phyloP scores from a whole-genome alignment of 164 flowering plant genomes.

The Liquidambar formosana region DNA sequence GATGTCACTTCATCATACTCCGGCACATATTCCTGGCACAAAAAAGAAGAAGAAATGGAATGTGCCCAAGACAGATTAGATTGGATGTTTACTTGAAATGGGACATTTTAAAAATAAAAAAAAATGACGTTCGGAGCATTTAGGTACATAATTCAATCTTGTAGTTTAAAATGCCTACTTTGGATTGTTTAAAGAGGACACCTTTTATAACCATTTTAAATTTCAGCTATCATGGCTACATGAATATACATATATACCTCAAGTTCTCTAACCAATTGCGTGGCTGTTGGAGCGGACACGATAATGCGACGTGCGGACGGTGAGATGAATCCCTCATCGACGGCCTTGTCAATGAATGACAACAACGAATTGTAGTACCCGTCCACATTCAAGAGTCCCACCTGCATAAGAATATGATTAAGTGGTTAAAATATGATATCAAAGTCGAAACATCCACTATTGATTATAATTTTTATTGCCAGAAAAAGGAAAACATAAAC shows the following conservation, averaged over 20 bases:
- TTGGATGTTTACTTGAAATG: too few relatives aligned
- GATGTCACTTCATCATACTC: constrained; percentile 63
- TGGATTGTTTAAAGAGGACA: too few relatives aligned
- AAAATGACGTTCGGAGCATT: too few relatives aligned
- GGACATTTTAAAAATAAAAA: too few relatives aligned
- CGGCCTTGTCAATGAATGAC: constrained; percentile 86
- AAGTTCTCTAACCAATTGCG: constrained; percentile 64
- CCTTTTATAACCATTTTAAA: too few relatives aligned
- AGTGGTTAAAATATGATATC: constrained; percentile 6
- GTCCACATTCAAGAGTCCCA: constrained; percentile 92
- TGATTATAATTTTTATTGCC: not conserved
- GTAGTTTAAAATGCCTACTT: too few relatives aligned
- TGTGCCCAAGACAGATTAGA: not conserved
- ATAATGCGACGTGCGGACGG: constrained; percentile 78
- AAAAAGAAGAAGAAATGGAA: not conserved
- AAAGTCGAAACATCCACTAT: not conserved
- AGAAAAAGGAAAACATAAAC: not conserved
- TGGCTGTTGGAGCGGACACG: constrained; percentile 82
- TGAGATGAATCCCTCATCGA: constrained; percentile 91
- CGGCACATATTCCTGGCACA: constrained; percentile 68
- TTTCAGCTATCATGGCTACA: too few relatives aligned
- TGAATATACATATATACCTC: constrained; percentile 46
- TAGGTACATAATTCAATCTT: too few relatives aligned
- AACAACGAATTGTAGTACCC: constrained; percentile 80
- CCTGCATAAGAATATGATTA: constrained; percentile 40